Base-by-base conservation (phyloP, 202 grass and related monocot genomes). In the Miscanthus sacchariflorus region DNA sequence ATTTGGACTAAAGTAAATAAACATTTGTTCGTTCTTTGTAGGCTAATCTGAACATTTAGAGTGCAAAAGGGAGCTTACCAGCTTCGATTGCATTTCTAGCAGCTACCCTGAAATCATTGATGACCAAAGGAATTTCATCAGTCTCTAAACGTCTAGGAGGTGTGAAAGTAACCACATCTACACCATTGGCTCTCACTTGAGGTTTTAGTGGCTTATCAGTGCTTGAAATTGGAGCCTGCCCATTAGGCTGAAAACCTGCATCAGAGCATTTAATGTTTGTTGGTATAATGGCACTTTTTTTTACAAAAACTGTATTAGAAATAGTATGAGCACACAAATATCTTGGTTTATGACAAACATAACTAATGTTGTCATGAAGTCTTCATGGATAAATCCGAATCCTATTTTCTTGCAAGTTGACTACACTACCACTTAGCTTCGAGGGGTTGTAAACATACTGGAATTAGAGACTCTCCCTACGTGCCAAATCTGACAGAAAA, bases 31-130 rank as follows among this genome's bases (percentile, higher is more conserved):
- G 4, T n/a, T 10, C 24, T 77, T 65, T 30, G 28, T 72, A 50
- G 3, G 27, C 4, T 25, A 74, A 79, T 68, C 21, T 63, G 12
- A 28, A 77, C 13, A 83, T 74, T 54, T 80, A 43, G 3, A 49
- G 27, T 39, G 42, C 4, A 68, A 73, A 79, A 86, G 84, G 36
- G 49, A 56, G 19, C 76, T 92, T 85, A 96, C 93, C 96, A 78
- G 96, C 89, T 75, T 96, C 89, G 76, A 98, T 87, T 65, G 96
- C 96, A 93, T 96, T 98, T 91, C 92, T 91, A 75, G 96, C 92
- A 75, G 96, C 92, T 39, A 81, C 43, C 90, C 89, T 98, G 64
- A 91, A 98, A 89, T 94, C 90, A 42, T 90, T 84, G 79, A 94
- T 23, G 30, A 96, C 46, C 7, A 71, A 88, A 83, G 93, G 93